Base-by-base conservation (phyloP, 371 early-diverging fungal species). In the Syncephalis fuscata region DNA sequence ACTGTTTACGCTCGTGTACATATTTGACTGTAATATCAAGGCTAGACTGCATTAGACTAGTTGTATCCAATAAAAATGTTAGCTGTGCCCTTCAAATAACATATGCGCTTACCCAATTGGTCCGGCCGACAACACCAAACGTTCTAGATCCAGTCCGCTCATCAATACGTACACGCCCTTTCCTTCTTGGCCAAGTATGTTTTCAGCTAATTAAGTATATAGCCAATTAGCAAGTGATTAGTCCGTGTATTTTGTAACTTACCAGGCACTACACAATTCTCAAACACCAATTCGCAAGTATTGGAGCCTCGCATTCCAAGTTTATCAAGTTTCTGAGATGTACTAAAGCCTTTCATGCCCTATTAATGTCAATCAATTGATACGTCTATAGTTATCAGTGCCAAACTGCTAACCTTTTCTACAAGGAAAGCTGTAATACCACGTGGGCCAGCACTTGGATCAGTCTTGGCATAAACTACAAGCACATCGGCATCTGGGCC, bases 141-240 rank as follows among this genome's bases (percentile, higher is more conserved):
- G 76, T 64, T 94, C 97, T 51, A 80, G 67, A 51, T 96, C 95
- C 27, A 96, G 70, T 16, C 94, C 95, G 50, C 84, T 83, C 94
- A 96, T 96, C 44, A 94, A 68, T 3, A 96, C 93, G 63, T 96
- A 94, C n/a, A 93, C 94, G 45, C 97, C 97, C 57, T 84, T 73
- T 48, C 80, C 80, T 16, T 76, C 87, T 41, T 60, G 59, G 19
- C 97, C 94, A 36, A 96, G 63, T 15, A 96, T 76, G 63, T 94
- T 96, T 57, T 85, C 90, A 3, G 52, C 78, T 73, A 54, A n/a
- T 44, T 22, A 44, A n/a, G 11, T 32, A 11, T 11, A 4, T 4
- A 7, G 32, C 11, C 8, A 22, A 48, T 52, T 42, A 26, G 20
- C 16, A 32, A 26, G 16, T 43, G 24, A 9, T 5, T 19, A 11